phyloP scores from a whole-genome alignment of 768 basidiomycete species.

The Dacryopinax spathularia region DNA sequence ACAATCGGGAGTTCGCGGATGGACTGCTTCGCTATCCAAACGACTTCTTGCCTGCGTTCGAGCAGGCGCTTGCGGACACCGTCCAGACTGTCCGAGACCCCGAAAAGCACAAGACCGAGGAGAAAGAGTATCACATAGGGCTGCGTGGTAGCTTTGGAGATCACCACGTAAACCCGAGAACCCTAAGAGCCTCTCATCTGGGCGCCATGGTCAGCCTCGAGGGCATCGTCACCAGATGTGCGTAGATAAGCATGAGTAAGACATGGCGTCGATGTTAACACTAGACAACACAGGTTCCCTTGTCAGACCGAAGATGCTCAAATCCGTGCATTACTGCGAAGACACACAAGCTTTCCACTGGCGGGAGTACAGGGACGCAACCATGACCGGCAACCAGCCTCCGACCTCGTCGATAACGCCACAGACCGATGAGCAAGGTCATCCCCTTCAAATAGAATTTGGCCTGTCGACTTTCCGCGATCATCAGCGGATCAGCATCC shows the following conservation, averaged over 20 bases:
- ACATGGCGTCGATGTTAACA: not conserved
- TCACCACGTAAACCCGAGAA: slow-evolving; percentile 91
- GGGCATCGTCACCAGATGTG: slow-evolving; percentile 92
- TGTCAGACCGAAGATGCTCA: slow-evolving; percentile 96
- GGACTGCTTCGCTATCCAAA: slow-evolving; percentile 72
- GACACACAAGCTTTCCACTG: slow-evolving; percentile 70
- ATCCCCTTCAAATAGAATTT: slow-evolving; percentile 77
- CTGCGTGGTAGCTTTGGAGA: slow-evolving; percentile 95
- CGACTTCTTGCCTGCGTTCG: slow-evolving; percentile 77
- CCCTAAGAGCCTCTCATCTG: slow-evolving; percentile 72
- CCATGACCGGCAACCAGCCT: slow-evolving; percentile 69
- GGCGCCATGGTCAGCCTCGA: slow-evolving; percentile 95
- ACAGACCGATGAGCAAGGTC: slow-evolving; percentile 81
- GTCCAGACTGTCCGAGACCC: slow-evolving; percentile 54
- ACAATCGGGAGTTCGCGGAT: slow-evolving; percentile 73
- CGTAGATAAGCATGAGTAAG: slow-evolving; percentile 10
- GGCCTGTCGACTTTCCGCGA: slow-evolving; percentile 86
- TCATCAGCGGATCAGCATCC: slow-evolving; percentile 94
- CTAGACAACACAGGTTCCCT: slow-evolving; percentile 42
- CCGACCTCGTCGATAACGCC: slow-evolving; percentile 80
- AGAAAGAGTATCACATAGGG: slow-evolving; percentile 73
- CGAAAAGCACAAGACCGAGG: slow-evolving; percentile 67
- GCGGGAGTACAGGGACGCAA: slow-evolving; percentile 84
- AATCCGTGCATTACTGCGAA: slow-evolving; percentile 91
- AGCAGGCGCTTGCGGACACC: slow-evolving; percentile 62